A percentile compares a stretch with the other conserved stretches of the same genome.
Conservation (phyloP, 2,329 filamentous ascomycete genomes). For the Onygena corvina region DNA sequence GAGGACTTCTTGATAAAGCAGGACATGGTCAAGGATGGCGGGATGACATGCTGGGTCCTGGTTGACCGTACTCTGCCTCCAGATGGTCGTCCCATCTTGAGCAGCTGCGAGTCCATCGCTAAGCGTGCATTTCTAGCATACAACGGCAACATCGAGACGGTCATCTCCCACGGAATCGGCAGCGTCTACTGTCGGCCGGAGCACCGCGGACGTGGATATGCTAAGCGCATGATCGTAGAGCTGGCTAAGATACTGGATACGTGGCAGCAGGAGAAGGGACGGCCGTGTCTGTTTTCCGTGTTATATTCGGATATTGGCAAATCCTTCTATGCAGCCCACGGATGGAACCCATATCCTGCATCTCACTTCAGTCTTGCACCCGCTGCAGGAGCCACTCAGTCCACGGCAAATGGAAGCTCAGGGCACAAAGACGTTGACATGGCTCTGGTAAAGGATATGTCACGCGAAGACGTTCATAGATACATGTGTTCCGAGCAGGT, state of each 20-base stretch:
- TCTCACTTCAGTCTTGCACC: constrained; percentile 56
- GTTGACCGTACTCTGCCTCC: constrained; percentile 36
- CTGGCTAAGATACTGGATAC: constrained; percentile 45
- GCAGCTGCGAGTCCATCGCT: constrained; percentile 46
- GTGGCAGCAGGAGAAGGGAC: constrained; percentile 39
- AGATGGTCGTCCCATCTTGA: constrained; percentile 38
- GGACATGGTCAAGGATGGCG: constrained; percentile 42
- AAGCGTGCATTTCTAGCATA: constrained; percentile 35
- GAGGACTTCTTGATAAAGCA: constrained; percentile 43
- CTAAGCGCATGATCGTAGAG: constrained; percentile 60
- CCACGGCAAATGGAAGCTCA: constrained; percentile 9
- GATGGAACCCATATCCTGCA: constrained; percentile 66
- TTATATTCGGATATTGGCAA: constrained; percentile 81
- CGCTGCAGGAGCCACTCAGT: constrained; percentile 19
- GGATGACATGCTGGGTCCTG: constrained; percentile 49
- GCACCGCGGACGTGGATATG: constrained; percentile 62
- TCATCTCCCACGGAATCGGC: constrained; percentile 57
- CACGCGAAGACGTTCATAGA: constrained; percentile 25
- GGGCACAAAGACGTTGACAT: constrained; percentile 18
- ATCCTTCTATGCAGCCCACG: constrained; percentile 62
- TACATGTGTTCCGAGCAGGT: constrained; percentile 50
- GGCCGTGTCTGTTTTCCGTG: constrained; percentile 54
- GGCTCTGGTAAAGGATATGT: constrained; percentile 24
- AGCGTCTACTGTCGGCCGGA: constrained; percentile 64
- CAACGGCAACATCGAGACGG: constrained; percentile 45